A percentile compares a stretch with the other conserved stretches of the same genome.
Conservation (phyloP, 768 basidiomycete species). For the Hortiboletus flavorubellus region DNA sequence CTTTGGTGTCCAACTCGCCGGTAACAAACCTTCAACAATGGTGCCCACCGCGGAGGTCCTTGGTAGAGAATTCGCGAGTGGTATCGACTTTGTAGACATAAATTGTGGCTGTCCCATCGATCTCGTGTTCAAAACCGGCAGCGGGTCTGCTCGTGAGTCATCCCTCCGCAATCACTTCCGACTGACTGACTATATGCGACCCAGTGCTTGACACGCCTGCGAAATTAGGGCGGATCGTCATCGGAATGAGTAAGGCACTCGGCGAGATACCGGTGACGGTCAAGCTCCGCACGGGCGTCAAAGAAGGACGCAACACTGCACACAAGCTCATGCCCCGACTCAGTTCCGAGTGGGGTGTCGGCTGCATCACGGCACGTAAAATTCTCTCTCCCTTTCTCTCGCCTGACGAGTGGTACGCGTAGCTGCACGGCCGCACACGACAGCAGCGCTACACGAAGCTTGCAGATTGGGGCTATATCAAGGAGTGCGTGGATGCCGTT, state of each 20-base stretch:
- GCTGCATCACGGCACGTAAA: slow-evolving; percentile 40
- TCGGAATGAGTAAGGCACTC: slow-evolving; percentile 88
- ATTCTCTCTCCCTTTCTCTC: background rate
- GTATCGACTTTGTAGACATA: slow-evolving; percentile 88
- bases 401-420: background rate
- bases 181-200: background rate
- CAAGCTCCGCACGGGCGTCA: slow-evolving; percentile 91
- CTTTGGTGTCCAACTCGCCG: slow-evolving; percentile 93
- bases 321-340: slow-evolving; percentile 91
- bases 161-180: background rate
- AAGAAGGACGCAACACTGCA: slow-evolving; percentile 78
- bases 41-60: slow-evolving; percentile 82
- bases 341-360: slow-evolving; percentile 45
- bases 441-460: slow-evolving; percentile 92
- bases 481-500: slow-evolving; percentile 78
- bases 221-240: slow-evolving; percentile 80
- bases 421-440: slow-evolving; percentile 95
- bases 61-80: slow-evolving; percentile 57
- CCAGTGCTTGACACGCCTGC: slow-evolving; percentile 80
- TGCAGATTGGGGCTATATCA: slow-evolving; percentile 95
- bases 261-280: slow-evolving; percentile 91
- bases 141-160: slow-evolving; percentile 80
- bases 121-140: slow-evolving; percentile 87
- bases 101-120: slow-evolving; percentile 99
- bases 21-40: slow-evolving; percentile 76